Evolutionary conservation across 208 protist genomes (phyloP), one percentile per base, ranked within the genome.

Genomic region (Willaertia magna): DNA sequence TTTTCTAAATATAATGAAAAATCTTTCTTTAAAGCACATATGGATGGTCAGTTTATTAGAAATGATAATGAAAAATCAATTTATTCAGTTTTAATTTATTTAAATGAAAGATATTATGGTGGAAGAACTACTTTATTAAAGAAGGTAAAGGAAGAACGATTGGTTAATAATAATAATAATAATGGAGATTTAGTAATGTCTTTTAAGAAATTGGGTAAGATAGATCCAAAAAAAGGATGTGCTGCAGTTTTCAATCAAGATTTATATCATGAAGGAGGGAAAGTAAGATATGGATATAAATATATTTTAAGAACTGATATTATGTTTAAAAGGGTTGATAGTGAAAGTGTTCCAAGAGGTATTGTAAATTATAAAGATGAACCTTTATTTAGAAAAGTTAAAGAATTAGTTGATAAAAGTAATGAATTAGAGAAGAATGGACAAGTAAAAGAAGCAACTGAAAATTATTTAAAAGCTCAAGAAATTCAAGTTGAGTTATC

Each of bases 11-110:
- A 89, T 74, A 44, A 61, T 20, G 34, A 79, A 39, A 79, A 52
- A n/a, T 18, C 46, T 47, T 67, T 44, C 26, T 89, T 89, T n/a
- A 84, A 85, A 47, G 46, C 78, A 22, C 87, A 89, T 75, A 82
- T 67, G 26, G 87, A 89, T 59, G 79, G 74, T 9, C 48, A 49
- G 2, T 87, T 79, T 67, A 79, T 83, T 26, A 47, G 59, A 18
- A 49, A 55, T 46, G 46, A 59, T 75, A 26, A 89, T 44, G 86
- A 51, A 22, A 48, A 85, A 55, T 79, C 51, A 43, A 87, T 89
- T n/a, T 89, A 83, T 46, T 86, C 87, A 0, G 47, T 89, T 7
- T 47, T 87, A n/a, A 75, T 89, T 12, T 89, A 89, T 42, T 79
- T 89, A 6, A 89, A 89, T 47, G 79, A 89, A 16, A 59, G 82